Evolutionary conservation across 2,329 filamentous ascomycete genomes (phyloP).

Genomic region (Monilinia fructigena): DNA sequence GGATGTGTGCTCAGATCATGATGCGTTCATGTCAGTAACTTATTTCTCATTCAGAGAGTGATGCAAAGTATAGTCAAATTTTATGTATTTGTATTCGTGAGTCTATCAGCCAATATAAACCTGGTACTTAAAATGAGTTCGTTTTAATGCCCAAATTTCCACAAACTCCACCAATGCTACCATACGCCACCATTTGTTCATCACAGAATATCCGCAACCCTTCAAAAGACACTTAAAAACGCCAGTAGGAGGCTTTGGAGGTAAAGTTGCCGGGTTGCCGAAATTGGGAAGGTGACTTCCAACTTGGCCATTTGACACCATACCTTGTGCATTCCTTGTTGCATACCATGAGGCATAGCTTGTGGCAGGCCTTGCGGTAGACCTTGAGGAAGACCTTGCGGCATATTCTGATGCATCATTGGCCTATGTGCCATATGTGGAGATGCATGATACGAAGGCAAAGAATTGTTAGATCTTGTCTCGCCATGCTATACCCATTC

Average conservation of each 20-base stretch:
- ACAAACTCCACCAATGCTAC: slow-evolving; percentile 41
- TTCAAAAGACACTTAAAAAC: slow-evolving; percentile 35
- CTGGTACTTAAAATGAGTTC: slow-evolving; percentile 34
- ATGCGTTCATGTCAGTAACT: neutral
- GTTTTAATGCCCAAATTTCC: slow-evolving; percentile 36
- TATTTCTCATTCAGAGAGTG: neutral
- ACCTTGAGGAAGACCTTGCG: slow-evolving; percentile 34
- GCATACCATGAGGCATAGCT: slow-evolving; percentile 32
- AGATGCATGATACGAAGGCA: slow-evolving; percentile 42
- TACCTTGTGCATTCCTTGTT: slow-evolving; percentile 32
- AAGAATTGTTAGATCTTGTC: slow-evolving; percentile 41
- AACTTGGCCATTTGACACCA: slow-evolving; percentile 36
- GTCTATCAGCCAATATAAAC: slow-evolving; percentile 39
- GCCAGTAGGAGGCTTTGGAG: slow-evolving; percentile 53
- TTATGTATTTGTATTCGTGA: slow-evolving; percentile 33
- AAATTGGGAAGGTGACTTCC: slow-evolving; percentile 56
- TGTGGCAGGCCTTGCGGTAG: slow-evolving; percentile 33
- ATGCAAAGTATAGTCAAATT: slow-evolving; percentile 9
- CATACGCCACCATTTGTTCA: slow-evolving; percentile 39
- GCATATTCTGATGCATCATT: slow-evolving; percentile 40
- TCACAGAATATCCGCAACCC: slow-evolving; percentile 32
- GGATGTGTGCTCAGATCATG: neutral
- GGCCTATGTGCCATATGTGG: slow-evolving; percentile 40
- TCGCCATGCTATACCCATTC: slow-evolving; percentile 41
- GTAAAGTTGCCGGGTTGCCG: slow-evolving; percentile 53